Conservation (phyloP, 2,329 filamentous ascomycete species). For the Alternaria sp. region DNA sequence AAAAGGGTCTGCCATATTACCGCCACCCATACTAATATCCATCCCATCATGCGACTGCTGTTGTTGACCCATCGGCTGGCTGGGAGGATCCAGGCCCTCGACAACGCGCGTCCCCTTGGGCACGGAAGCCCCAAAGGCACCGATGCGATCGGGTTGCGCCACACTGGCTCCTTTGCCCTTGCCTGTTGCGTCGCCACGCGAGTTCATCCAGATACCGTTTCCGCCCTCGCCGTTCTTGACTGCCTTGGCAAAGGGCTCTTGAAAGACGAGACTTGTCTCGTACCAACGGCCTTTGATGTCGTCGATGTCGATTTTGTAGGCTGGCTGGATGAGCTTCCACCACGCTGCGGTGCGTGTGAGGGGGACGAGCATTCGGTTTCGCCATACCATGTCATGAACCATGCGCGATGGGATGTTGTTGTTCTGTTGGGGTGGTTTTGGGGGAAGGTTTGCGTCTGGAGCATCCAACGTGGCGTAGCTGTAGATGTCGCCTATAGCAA, state of each 20-base stretch:
- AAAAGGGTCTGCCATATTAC: conserved; percentile 14
- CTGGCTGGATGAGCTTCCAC: conserved; percentile 52
- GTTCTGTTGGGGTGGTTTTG: conserved; percentile 47
- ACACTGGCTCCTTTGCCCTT: conserved; percentile 34
- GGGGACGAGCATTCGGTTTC: conserved; percentile 53
- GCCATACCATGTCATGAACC: conserved; percentile 58
- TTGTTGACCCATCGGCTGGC: conserved; percentile 8
- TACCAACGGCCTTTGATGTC: conserved; percentile 68
- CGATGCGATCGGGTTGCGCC: conserved; percentile 40
- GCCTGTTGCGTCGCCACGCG: conserved; percentile 49
- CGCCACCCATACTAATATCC: conserved; percentile 16
- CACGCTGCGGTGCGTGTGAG: conserved; percentile 44
- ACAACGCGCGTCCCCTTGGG: conserved; percentile 47
- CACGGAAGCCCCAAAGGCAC: conserved; percentile 53
- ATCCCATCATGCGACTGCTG: conserved; percentile 19
- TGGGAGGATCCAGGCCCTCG: conserved; percentile 46
- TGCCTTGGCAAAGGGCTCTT: conserved; percentile 38
- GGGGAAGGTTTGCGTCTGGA: conserved; percentile 38
- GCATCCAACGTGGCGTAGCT: conserved; percentile 50
- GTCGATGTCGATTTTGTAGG: conserved; percentile 48
- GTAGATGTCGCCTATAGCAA: conserved; percentile 60
- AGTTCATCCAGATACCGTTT: conserved; percentile 57
- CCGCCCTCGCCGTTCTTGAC: conserved; percentile 50
- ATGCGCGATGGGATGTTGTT: conserved; percentile 58
- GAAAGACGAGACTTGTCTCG: conserved; percentile 59